A percentile compares a stretch with the other conserved stretches of the same genome.
phyloP scores from a whole-genome alignment of 78 protist genomes.

The Dictyostelium purpureum region DNA sequence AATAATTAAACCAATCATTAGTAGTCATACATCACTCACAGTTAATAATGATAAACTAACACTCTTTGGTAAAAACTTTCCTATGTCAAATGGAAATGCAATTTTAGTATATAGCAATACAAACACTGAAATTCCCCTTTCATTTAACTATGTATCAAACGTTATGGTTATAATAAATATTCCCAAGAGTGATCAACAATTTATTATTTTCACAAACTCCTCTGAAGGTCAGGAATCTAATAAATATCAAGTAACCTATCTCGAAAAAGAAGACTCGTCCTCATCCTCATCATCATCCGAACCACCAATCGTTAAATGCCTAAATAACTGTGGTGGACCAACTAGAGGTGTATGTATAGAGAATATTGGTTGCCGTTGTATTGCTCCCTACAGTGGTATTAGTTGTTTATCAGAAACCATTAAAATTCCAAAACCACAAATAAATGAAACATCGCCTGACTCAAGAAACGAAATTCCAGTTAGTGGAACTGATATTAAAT shows the following conservation, averaged over 20 bases:
- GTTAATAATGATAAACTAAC: not conserved
- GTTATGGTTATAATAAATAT: too few relatives aligned
- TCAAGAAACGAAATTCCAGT: not conserved
- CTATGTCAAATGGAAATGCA: too few relatives aligned
- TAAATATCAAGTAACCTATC: too few relatives aligned
- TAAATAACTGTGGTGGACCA: slow-evolving; percentile 4
- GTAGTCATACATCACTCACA: not conserved
- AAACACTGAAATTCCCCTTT: too few relatives aligned
- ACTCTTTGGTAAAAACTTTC: not conserved
- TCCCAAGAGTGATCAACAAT: too few relatives aligned
- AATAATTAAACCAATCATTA: not conserved
- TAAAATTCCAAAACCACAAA: not conserved
- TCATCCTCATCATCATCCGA: not conserved
- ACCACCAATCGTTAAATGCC: not conserved
- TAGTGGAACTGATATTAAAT: not conserved
- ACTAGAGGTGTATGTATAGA: not conserved
- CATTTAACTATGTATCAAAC: too few relatives aligned
- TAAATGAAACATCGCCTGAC: not conserved
- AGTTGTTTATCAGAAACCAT: not conserved
- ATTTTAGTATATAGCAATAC: too few relatives aligned
- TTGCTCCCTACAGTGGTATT: not conserved
- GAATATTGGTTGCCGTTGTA: slow-evolving; percentile 8
- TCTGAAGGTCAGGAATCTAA: too few relatives aligned
- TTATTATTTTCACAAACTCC: too few relatives aligned
- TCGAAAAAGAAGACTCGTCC: too few relatives aligned